These are phyloP conservation scores for Monilinia fructicola DNA, from an alignment of 2,329 filamentous ascomycete genomes.

Conservation along the genomic window DNA sequence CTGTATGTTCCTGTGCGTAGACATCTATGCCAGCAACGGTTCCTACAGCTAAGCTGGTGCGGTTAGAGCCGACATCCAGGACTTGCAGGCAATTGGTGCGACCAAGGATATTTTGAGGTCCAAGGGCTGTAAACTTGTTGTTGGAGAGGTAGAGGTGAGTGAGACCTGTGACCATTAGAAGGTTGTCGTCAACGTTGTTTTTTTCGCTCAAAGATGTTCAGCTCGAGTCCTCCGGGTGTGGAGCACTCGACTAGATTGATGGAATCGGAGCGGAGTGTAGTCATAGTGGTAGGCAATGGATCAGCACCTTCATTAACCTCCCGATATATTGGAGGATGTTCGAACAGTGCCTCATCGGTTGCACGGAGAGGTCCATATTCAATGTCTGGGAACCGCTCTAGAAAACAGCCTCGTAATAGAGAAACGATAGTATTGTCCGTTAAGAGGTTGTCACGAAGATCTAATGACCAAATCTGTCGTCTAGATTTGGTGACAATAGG, in stretches of 20 bases:
- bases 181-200: constrained; percentile 42
- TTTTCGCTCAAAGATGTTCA: constrained; percentile 40
- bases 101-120: constrained; percentile 47
- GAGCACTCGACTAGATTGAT: constrained; percentile 4
- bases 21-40: background rate
- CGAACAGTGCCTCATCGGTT: constrained; percentile 41
- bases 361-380: background rate
- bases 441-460: constrained; percentile 53
- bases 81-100: constrained; percentile 49
- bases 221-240: background rate
- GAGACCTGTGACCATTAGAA: constrained; percentile 45
- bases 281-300: background rate
- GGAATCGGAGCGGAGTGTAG: background rate
- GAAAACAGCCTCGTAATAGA: constrained; percentile 35
- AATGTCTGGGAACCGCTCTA: background rate
- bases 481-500: constrained; percentile 42
- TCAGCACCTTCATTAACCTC: background rate
- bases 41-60: background rate
- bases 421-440: constrained; percentile 47
- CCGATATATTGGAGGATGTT: constrained; percentile 38
- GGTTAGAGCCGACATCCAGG: constrained; percentile 51
- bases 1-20: constrained; percentile 4
- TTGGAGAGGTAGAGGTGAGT: constrained; percentile 56
- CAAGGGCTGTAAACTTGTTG: constrained; percentile 49
- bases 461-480: constrained; percentile 56